Conservation (phyloP, 371 early-diverging fungal genomes). For the Mucor velutinosus region DNA sequence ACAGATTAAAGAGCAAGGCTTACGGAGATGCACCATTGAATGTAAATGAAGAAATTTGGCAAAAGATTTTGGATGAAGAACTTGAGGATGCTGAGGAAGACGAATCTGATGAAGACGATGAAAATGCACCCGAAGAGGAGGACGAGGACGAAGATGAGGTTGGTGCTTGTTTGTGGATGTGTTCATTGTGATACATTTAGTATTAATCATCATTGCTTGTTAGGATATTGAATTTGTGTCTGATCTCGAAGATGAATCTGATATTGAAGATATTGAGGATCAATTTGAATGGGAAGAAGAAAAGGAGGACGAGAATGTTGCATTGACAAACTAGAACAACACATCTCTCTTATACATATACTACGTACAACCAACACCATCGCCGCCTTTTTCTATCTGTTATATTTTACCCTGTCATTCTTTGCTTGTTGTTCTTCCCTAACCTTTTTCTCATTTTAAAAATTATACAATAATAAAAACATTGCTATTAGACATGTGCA, state of each 20-base stretch:
- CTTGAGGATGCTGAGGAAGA: constrained; percentile 75
- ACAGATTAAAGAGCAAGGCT: constrained; percentile 92
- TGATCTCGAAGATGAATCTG: constrained; percentile 40
- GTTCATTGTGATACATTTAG: background rate
- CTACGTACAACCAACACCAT: background rate
- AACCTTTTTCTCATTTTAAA: too few species aligned
- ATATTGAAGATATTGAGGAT: constrained; percentile 41
- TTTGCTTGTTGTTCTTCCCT: too few species aligned
- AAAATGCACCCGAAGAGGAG: constrained; percentile 60
- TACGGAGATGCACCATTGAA: constrained; percentile 91
- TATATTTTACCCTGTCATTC: background rate
- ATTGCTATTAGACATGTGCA: too few species aligned
- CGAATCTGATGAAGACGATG: constrained; percentile 73
- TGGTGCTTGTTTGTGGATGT: constrained; percentile 1
- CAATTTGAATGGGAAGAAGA: constrained; percentile 38
- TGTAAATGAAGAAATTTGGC: constrained; percentile 89
- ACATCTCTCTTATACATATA: background rate
- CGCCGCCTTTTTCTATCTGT: background rate
- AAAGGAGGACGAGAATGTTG: constrained; percentile 26
- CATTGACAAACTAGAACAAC: constrained; percentile 12
- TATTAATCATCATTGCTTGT: background rate
- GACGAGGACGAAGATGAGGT: constrained; percentile 58
- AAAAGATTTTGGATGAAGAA: constrained; percentile 71
- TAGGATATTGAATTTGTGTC: constrained; percentile 33
- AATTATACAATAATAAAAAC: too few species aligned